A percentile compares a stretch with the other conserved stretches of the same genome.
Conservation (phyloP, 1,139 yeast species). For the Saccharomyces hybrid region DNA sequence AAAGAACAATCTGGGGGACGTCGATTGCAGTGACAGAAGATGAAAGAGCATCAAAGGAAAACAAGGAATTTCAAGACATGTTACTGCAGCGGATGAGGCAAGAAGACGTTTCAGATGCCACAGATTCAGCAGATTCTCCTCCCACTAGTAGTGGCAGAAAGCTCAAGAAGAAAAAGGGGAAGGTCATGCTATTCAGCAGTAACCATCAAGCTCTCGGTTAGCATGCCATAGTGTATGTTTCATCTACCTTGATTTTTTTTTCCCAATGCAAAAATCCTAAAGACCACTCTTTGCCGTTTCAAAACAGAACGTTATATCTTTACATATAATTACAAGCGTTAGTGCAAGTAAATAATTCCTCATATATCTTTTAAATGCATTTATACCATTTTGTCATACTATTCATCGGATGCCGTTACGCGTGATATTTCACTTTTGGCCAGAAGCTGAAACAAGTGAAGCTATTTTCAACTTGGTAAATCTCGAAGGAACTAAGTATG, state of each 20-base stretch:
- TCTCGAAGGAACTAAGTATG: not conserved
- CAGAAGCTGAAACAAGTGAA: not conserved
- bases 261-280: not conserved
- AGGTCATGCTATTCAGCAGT: constrained; percentile 26
- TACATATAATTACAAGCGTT: not conserved
- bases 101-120: constrained; percentile 4
- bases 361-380: not conserved
- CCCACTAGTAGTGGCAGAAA: constrained; percentile 11
- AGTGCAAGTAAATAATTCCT: not conserved
- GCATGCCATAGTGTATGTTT: not conserved
- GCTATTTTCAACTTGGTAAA: not conserved
- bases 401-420: not conserved
- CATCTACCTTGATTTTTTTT: not conserved
- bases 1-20: constrained; percentile 58
- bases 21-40: constrained; percentile 37
- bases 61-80: constrained; percentile 28
- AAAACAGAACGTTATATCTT: not conserved
- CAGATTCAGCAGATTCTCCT: not conserved
- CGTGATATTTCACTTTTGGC: not conserved
- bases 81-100: constrained; percentile 15
- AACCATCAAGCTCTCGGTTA: constrained; percentile 10
- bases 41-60: constrained; percentile 22
- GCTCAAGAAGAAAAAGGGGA: constrained; percentile 24
- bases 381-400: not conserved
- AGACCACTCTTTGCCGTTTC: not conserved